These are phyloP conservation scores for Ustilago vetiveriae DNA, from an alignment of 1,284 basidiomycete species.

Conservation along the genomic window DNA sequence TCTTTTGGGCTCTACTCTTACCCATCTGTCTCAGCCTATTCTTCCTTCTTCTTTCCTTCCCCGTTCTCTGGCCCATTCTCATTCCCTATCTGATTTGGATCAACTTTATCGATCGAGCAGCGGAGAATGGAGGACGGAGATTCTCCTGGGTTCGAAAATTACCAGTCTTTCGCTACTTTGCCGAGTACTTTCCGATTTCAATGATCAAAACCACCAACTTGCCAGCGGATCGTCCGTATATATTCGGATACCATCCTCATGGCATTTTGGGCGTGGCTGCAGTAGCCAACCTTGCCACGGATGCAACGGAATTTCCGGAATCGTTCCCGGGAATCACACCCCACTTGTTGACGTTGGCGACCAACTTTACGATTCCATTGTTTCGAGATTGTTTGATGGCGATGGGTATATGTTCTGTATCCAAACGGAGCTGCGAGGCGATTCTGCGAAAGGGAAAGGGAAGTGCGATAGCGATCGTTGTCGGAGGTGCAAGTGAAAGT, in stretches of 20 bases:
- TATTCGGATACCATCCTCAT: conserved; percentile 75
- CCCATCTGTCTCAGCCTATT: conserved; percentile 78
- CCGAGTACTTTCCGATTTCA: conserved; percentile 86
- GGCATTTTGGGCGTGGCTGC: conserved; percentile 74
- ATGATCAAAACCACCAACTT: conserved; percentile 73
- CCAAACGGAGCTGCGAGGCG: conserved; percentile 86
- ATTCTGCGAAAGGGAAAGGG: conserved; percentile 74
- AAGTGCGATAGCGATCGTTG: conserved; percentile 87
- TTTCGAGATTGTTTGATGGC: conserved; percentile 84
- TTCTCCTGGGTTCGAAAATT: conserved; percentile 80
- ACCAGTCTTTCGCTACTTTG: conserved; percentile 82
- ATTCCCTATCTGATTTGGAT: conserved; percentile 86
- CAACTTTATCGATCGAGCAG: conserved; percentile 76
- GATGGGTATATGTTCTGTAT: conserved; percentile 89
- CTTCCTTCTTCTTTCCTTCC: conserved; percentile 85
- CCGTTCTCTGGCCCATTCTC: conserved; percentile 85
- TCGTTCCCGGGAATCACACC: conserved; percentile 91
- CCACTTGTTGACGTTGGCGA: conserved; percentile 85
- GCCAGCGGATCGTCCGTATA: conserved; percentile 87
- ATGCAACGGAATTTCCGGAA: conserved; percentile 90
- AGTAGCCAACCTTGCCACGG: conserved; percentile 90
- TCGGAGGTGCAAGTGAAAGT: conserved; percentile 95
- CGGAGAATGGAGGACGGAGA: conserved; percentile 80
- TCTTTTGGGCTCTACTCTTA: conserved; percentile 84
- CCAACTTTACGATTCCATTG: conserved; percentile 89